Evolutionary conservation across 352 stramenopile genomes (phyloP), one percentile per base, ranked within the genome.

Genomic region (Phytophthora pinifolia): DNA sequence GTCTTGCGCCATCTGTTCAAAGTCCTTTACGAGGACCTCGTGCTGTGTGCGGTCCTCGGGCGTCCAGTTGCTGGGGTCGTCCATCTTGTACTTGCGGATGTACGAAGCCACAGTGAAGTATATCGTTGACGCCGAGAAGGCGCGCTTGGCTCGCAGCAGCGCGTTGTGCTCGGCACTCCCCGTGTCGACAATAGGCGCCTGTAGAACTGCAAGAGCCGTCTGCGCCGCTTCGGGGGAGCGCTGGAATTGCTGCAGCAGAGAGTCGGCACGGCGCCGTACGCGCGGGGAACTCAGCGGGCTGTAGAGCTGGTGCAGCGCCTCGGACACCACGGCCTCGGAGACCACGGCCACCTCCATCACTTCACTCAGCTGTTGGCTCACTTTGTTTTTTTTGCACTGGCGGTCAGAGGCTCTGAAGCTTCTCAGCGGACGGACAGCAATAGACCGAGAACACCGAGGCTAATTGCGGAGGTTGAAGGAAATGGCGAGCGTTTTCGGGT

Each of bases 241-340:
- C 59, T 91, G 83, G 58, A 91, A 91, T 29, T 67, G 77, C 52
- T 90, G 80, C 10, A 92, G 55, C 38, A 90, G 46, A 32, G 80
- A 86, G 36, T 93, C 80, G n/a, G 80, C 80, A 35, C 79, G 80
- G 9, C 81, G 78, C 27, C 83, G 78, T 37, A 77, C 73, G n/a
- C 73, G 74, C 22, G 80, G 79, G 27, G 76, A 86, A 45, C 59
- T 90, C 44, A 84, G 62, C 29, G 80, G 78, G 46, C 75, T 86
- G 65, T 89, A 89, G 30, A 93, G 66, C 43, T 93, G 79, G 46
- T 84, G 65, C 36, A 93, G 69, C 49, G 83, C 80, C 36, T 84
- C 70, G 1, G 77, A 56, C 9, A 93, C 75, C 20, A 70, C 60
- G 4, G 36, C 41, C 54, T 74, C 65, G 0, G 61, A 67, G 6